Evolutionary conservation across 371 early-diverging fungal genomes (phyloP).

Genomic region (Conidiobolus incongruus): DNA sequence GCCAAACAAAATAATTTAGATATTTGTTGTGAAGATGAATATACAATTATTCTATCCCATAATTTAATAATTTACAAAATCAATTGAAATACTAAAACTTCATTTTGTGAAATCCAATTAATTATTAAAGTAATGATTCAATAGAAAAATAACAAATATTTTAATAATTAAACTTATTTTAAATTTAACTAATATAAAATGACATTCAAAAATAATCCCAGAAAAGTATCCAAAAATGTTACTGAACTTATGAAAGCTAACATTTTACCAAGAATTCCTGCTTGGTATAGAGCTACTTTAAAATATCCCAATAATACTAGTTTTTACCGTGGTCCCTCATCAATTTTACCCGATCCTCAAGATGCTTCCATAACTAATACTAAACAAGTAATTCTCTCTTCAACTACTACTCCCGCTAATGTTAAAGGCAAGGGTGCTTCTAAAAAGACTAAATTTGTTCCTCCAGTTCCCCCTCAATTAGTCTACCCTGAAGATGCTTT

Average conservation of each 20-base stretch:
- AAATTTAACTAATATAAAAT: too few relatives aligned
- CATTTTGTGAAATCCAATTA: too few relatives aligned
- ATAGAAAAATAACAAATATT: too few relatives aligned
- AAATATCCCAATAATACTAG: background rate
- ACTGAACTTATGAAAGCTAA: background rate
- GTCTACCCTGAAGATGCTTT: constrained; percentile 70
- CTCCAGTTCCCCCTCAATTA: constrained; percentile 24
- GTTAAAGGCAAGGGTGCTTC: background rate
- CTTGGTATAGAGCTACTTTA: background rate
- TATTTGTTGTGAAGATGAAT: too few relatives aligned
- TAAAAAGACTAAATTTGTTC: background rate
- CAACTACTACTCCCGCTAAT: background rate
- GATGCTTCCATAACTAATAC: background rate
- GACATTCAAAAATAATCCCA: background rate
- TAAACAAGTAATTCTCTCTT: background rate
- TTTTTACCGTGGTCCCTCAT: background rate
- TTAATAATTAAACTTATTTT: too few relatives aligned
- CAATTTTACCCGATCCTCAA: background rate
- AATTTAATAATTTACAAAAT: too few relatives aligned
- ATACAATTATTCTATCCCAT: too few relatives aligned
- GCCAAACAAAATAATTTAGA: too few relatives aligned
- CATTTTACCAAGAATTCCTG: background rate
- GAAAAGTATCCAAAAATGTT: background rate
- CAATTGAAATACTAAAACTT: too few relatives aligned
- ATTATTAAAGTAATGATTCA: too few relatives aligned